These are phyloP conservation scores for Fusarium nygamai DNA, from an alignment of 2,329 filamentous ascomycete genomes.

Conservation along the genomic window DNA sequence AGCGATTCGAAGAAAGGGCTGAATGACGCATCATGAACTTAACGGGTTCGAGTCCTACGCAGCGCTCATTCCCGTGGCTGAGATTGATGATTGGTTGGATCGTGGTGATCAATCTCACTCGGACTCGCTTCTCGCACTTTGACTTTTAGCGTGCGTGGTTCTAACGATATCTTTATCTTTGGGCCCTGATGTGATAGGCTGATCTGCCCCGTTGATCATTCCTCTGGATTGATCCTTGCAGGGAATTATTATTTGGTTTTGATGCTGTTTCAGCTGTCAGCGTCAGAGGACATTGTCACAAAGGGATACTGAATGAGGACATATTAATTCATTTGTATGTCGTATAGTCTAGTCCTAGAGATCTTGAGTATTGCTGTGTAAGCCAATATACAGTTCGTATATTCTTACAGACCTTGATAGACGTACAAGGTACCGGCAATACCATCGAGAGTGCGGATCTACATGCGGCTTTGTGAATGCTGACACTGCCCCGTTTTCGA, in stretches of 20 bases:
- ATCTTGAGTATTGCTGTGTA: neutral
- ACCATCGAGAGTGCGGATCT: neutral
- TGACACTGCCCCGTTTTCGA: slow-evolving; percentile 28
- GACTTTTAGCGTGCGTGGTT: neutral
- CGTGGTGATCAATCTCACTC: neutral
- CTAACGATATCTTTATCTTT: neutral
- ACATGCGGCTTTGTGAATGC: neutral
- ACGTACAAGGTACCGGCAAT: neutral
- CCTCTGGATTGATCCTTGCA: neutral
- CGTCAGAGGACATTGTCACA: neutral
- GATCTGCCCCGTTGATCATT: neutral
- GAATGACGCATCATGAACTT: neutral
- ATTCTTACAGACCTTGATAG: neutral
- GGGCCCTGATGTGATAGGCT: neutral
- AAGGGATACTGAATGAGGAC: neutral
- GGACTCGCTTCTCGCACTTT: slow-evolving; percentile 25
- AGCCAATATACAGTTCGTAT: neutral
- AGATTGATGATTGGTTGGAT: slow-evolving; percentile 4
- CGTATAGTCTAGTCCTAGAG: too few species aligned
- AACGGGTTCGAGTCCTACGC: neutral
- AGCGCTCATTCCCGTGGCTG: neutral
- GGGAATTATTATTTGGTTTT: neutral
- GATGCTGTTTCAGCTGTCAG: neutral
- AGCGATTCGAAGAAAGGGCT: neutral
- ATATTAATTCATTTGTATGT: neutral